These are phyloP conservation scores for Ailanthus altissimus DNA, from an alignment of 345 rosid genomes.

Conservation along the genomic window DNA sequence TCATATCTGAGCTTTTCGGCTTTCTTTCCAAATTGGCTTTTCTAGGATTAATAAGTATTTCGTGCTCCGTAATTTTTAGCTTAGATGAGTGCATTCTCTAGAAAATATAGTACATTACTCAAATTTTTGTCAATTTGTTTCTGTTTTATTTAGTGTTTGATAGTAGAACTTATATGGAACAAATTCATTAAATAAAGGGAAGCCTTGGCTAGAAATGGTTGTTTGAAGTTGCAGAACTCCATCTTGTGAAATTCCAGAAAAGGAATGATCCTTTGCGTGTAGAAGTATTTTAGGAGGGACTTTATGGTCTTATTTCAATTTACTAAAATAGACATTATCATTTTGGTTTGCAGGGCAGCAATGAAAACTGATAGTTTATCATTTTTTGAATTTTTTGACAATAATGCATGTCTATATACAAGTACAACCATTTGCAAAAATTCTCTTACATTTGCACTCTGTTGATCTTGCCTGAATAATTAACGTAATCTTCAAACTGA, in stretches of 20 bases:
- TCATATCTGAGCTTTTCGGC: background rate
- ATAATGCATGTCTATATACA: background rate
- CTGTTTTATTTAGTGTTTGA: background rate
- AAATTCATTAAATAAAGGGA: background rate
- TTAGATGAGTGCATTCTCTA: background rate
- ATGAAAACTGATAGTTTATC: background rate
- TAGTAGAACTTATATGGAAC: background rate
- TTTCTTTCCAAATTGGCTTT: background rate
- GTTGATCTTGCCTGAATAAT: background rate
- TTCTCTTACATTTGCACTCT: background rate
- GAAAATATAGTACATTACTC: background rate
- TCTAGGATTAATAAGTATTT: background rate
- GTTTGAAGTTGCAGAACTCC: background rate
- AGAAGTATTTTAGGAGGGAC: background rate
- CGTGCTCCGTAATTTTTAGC: background rate
- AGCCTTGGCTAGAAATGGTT: background rate
- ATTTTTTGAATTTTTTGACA: background rate
- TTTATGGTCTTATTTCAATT: background rate
- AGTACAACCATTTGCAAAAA: background rate
- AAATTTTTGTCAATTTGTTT: background rate
- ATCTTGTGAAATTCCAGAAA: background rate
- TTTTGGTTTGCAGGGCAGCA: background rate
- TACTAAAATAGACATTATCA: background rate
- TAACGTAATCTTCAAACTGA: conserved; percentile 2
- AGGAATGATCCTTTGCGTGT: background rate